phyloP scores from a whole-genome alignment of 2,329 filamentous ascomycete species.

The Colletotrichum agaves region DNA sequence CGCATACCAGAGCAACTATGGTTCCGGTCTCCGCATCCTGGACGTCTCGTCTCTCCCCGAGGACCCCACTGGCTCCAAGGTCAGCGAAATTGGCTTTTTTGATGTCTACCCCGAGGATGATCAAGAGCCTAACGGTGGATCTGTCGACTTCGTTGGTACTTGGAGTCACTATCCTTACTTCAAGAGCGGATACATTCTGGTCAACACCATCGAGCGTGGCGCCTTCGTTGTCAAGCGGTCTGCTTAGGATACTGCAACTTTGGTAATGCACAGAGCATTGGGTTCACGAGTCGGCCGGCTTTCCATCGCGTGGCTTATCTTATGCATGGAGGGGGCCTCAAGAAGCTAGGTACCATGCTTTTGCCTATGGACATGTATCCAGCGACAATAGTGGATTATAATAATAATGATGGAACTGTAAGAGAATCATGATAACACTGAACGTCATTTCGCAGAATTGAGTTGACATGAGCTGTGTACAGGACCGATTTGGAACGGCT shows the following conservation, averaged over 20 bases:
- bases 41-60: slow-evolving; percentile 45
- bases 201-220: slow-evolving; percentile 42
- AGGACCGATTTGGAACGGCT: too few species aligned
- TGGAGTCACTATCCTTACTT: slow-evolving; percentile 41
- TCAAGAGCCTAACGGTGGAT: slow-evolving; percentile 36
- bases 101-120: slow-evolving; percentile 54
- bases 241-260: neutral
- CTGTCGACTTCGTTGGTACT: slow-evolving; percentile 38
- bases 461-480: too few species aligned
- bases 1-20: slow-evolving; percentile 58
- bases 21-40: slow-evolving; percentile 51
- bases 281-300: too few species aligned
- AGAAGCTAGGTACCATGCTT: too few species aligned
- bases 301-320: too few species aligned
- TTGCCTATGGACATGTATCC: too few species aligned
- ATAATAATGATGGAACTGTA: too few species aligned
- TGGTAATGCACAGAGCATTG: too few species aligned
- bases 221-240: slow-evolving; percentile 39
- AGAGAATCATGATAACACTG: too few species aligned
- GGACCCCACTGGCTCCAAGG: slow-evolving; percentile 50
- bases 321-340: too few species aligned
- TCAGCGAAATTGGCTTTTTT: slow-evolving; percentile 56
- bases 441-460: too few species aligned
- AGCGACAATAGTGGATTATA: too few species aligned
- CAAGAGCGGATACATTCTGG: slow-evolving; percentile 39